A percentile compares a stretch with the other conserved stretches of the same genome.
phyloP scores from a whole-genome alignment of 2,329 filamentous ascomycete genomes.

The Aureobasidium melanogenum region DNA sequence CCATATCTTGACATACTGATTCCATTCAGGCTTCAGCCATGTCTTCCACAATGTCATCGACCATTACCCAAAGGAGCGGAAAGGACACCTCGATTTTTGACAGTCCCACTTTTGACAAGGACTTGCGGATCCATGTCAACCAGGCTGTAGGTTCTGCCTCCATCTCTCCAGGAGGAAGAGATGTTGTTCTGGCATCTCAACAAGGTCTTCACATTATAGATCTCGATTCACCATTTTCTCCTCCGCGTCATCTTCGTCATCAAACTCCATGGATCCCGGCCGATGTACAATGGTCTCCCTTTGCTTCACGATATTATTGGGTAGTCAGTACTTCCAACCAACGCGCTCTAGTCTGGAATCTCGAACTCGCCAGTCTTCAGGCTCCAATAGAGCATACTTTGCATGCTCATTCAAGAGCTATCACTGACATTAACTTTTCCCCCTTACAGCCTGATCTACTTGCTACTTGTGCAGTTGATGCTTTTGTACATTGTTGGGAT shows the following conservation, averaged over 20 bases:
- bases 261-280: conserved; percentile 90
- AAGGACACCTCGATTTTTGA: conserved; percentile 44
- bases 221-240: conserved; percentile 78
- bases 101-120: conserved; percentile 77
- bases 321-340: conserved; percentile 91
- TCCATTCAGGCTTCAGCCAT: neutral
- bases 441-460: conserved; percentile 84
- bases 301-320: conserved; percentile 83
- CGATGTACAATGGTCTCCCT: conserved; percentile 95
- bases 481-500: conserved; percentile 90
- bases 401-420: conserved; percentile 76
- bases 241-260: conserved; percentile 75
- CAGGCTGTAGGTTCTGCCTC: conserved; percentile 77
- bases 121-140: conserved; percentile 76
- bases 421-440: conserved; percentile 94
- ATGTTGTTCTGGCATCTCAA: conserved; percentile 83
- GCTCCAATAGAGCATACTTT: conserved; percentile 84
- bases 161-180: conserved; percentile 83
- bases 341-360: conserved; percentile 87
- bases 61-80: neutral
- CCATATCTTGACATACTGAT: neutral
- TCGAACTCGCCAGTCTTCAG: conserved; percentile 60
- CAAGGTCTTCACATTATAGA: conserved; percentile 88
- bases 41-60: conserved; percentile 8
- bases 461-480: conserved; percentile 86